Base-by-base conservation (phyloP, 2,329 filamentous ascomycete genomes). In the Cladosporium sp. region DNA sequence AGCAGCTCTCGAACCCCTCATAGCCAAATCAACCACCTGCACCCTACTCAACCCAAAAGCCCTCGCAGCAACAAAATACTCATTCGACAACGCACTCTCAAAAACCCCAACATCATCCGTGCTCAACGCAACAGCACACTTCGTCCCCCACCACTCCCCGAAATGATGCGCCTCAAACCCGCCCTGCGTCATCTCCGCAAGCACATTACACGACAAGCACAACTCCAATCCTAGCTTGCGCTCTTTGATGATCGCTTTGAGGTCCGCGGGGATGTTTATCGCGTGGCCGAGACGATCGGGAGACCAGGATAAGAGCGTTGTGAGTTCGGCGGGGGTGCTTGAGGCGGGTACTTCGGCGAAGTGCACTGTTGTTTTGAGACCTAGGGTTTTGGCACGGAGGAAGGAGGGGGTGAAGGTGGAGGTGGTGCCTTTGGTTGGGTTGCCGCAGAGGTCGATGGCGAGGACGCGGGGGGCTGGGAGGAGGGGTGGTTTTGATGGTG, bases 51-150 rank as follows among this genome's bases (percentile, higher is more conserved):
- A 81, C 0, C 77, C 75, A 72, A 95, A 95, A 73, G 93, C 87
- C 69, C 88, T 77, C 1, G 89, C 88, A 3, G 90, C 89, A 2
- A 95, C 84, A 8, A 82, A 79, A 76, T 93, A 94, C 75, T 96
- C 92, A 70, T 92, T 88, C 0, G 90, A 93, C 4, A 93, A 77
- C 0, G 86, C 83, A 72, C 90, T 93, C 58, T 88, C 89, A 72
- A 95, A 95, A 25, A 95, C 87, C 1, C 91, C 92, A 11, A 94
- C 89, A 72, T 95, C 91, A 74, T 95, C 92, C 1, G 91, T 95
- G 90, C 93, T 89, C 54, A 94, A 79, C 5, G 87, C 86, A 53
- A 94, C 83, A 4, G 85, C 82, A 59, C 85, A 86, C 2, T 62
- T 83, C 26, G 82, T 83, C 6, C 85, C 81, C 54, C 80, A 78